Base-by-base conservation (phyloP, 1,284 basidiomycete genomes). In the Meripilus lineatus region DNA sequence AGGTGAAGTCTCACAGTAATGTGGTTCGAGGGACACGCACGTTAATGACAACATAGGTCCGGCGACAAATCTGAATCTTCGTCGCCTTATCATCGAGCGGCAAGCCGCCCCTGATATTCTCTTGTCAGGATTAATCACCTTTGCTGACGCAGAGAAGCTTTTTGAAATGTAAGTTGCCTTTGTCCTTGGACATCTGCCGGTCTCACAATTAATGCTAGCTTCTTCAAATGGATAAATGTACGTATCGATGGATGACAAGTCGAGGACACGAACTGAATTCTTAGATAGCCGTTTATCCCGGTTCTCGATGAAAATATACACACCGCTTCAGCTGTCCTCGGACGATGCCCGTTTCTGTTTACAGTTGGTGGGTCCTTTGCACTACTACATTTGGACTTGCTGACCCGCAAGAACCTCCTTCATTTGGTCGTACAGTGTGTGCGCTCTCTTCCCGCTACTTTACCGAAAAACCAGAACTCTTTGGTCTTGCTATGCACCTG, bases 231-330 rank as follows among this genome's bases (percentile, higher is more conserved):
- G 45, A 61, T 68, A 37, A 69, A 68, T 48, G 62, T 63, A 43
- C 62, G 74, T 17, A 79, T 79, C 0, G 59, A 65, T 85, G 14
- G 81, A 84, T 51, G 79, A 75, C 14, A 62, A 68, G 18, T 67
- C 84, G 10, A 81, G 84, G 55, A 81, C 34, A n/a, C 26, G 42
- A 10, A 38, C 35, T 8, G 8, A 22, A 23, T 21, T 21, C 5
- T 26, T 33, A 33, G 26, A 4, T 36, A 64, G 62, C 61, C 63
- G 11, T 62, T 59, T 42, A 51, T 69, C 38, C 56, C 58, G 40
- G 55, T 68, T 32, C 54, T 69, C 26, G 67, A 69, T 44, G 65
- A 66, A 35, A 59, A 61, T 42, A 64, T 69, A 28, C 66, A 68
- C 50, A 67, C 57, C 13, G 59, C 66, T 5, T 58, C 59, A 2